A percentile compares a stretch with the other conserved stretches of the same genome.
Conservation (phyloP, 75 land plant genomes). For the Cunninghamia lanceolata region DNA sequence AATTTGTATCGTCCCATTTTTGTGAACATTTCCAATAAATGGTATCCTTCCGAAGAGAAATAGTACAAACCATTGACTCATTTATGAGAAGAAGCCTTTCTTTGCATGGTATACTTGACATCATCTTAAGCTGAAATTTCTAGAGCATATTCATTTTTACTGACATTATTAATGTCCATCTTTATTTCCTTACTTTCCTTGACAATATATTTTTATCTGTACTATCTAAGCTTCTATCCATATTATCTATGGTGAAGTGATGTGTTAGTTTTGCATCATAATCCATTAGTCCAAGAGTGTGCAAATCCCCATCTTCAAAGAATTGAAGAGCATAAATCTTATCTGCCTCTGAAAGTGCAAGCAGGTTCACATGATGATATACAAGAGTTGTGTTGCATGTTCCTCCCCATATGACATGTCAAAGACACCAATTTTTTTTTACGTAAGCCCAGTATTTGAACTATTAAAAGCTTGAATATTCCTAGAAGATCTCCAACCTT, state of each 20-base stretch:
- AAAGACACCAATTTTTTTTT: slow-evolving; percentile 59
- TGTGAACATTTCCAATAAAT: slow-evolving; percentile 18
- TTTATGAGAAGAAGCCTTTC: slow-evolving; percentile 16
- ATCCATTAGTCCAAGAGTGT: slow-evolving; percentile 34
- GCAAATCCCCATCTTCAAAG: slow-evolving; percentile 40
- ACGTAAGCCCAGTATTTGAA: slow-evolving; percentile 52
- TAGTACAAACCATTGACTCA: slow-evolving; percentile 50
- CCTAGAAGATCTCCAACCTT: too few species aligned
- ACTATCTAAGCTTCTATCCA: not conserved
- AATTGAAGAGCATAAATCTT: slow-evolving; percentile 54
- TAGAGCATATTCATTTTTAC: slow-evolving; percentile 10
- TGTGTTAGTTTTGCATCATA: slow-evolving; percentile 23
- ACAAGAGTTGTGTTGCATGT: slow-evolving; percentile 82
- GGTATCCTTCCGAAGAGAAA: slow-evolving; percentile 25
- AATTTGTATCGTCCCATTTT: slow-evolving; percentile 48
- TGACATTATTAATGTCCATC: slow-evolving; percentile 26
- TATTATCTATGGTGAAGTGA: slow-evolving; percentile 18
- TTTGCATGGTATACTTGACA: slow-evolving; percentile 6
- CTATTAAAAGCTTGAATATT: slow-evolving; percentile 64
- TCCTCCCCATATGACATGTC: slow-evolving; percentile 62
- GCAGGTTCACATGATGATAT: slow-evolving; percentile 82
- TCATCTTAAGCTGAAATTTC: not conserved
- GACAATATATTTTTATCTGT: slow-evolving; percentile 44
- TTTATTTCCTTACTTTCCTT: slow-evolving; percentile 36
- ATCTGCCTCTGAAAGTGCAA: slow-evolving; percentile 79